Evolutionary conservation across 2,329 filamentous ascomycete species (phyloP), one percentile per base, ranked within the genome.

Genomic region (Colletotrichum sp.): DNA sequence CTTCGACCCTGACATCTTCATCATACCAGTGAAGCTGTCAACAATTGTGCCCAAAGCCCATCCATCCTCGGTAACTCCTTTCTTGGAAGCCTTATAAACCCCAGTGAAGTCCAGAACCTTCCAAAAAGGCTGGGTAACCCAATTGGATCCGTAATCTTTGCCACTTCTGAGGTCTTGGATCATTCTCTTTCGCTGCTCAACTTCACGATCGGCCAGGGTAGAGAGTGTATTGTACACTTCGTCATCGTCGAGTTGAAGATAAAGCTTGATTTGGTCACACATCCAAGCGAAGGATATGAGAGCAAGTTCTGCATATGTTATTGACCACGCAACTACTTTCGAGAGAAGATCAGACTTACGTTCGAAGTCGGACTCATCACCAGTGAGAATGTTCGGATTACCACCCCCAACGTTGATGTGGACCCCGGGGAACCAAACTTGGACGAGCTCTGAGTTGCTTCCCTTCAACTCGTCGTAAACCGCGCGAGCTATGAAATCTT

Each of bases 221-320:
- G 62, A 72, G 9, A 26, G 28, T 24, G 36, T 26, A 3, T 18
- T 8, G 4, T 30, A 12, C n/a, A 12, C 6, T 7, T 8, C 8
- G 2, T 28, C 24, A 8, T 75, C 30, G 68, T 72, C 63, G 15
- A 75, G 63, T 8, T 44, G 30, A 3, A 72, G 9, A 7, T 39
- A 48, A 1, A 4, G 16, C 9, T 22, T 34, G 34, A 71, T 60
- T 18, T 71, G 62, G 8, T 67, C 77, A 32, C 69, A 78, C 75
- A 78, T 78, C 77, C 75, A 78, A 3, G 77, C 52, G 34, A 77
- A 78, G 4, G 75, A 75, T 24, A 77, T 75, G 24, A 75, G 67
- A 8, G 75, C 68, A 26, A 78, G 59, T 59, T 78, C 75, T 77
- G 5, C 8, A 57, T 26, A 1, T n/a, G 26, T 62, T n/a, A 30